A percentile compares a stretch with the other conserved stretches of the same genome.
phyloP scores from a whole-genome alignment of 176 grass and related monocot species.

The Eragrostis nindensis region DNA sequence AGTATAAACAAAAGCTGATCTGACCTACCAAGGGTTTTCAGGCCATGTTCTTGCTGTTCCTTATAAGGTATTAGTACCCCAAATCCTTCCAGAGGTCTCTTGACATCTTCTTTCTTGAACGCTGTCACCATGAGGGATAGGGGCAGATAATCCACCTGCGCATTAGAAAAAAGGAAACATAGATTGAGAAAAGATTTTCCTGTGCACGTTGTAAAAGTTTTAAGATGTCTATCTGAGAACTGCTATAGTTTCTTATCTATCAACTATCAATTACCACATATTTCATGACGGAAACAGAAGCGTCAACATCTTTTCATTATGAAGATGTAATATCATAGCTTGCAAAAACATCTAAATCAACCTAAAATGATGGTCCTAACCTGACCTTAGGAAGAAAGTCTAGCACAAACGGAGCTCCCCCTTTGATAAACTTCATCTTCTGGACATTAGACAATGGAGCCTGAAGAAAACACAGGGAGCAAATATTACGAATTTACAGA shows the following conservation, averaged over 20 bases:
- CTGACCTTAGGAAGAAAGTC: conserved; percentile 97
- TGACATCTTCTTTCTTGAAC: conserved; percentile 91
- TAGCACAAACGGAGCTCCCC: conserved; percentile 70
- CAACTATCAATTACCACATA: not conserved
- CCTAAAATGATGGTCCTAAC: conserved; percentile 30
- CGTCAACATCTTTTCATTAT: not conserved
- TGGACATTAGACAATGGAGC: conserved; percentile 87
- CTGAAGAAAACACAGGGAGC: conserved; percentile 42
- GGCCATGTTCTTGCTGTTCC: conserved; percentile 88
- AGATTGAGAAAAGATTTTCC: not conserved
- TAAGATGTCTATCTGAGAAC: not conserved
- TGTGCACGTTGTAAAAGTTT: not conserved
- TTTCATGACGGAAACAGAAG: conserved; percentile 6
- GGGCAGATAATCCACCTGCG: conserved; percentile 89
- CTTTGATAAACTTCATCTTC: conserved; percentile 81
- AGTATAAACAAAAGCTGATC: conserved; percentile 33
- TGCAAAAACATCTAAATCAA: conserved; percentile 24
- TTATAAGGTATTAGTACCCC: conserved; percentile 89
- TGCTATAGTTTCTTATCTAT: not conserved
- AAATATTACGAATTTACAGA: not conserved
- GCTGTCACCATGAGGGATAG: conserved; percentile 88
- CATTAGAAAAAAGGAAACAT: conserved; percentile 10
- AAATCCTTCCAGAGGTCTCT: conserved; percentile 93
- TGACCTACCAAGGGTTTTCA: conserved; percentile 83
- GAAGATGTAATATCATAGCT: conserved; percentile 21